phyloP scores from a whole-genome alignment of 2,329 filamentous ascomycete species.

The Tolypocladium album region DNA sequence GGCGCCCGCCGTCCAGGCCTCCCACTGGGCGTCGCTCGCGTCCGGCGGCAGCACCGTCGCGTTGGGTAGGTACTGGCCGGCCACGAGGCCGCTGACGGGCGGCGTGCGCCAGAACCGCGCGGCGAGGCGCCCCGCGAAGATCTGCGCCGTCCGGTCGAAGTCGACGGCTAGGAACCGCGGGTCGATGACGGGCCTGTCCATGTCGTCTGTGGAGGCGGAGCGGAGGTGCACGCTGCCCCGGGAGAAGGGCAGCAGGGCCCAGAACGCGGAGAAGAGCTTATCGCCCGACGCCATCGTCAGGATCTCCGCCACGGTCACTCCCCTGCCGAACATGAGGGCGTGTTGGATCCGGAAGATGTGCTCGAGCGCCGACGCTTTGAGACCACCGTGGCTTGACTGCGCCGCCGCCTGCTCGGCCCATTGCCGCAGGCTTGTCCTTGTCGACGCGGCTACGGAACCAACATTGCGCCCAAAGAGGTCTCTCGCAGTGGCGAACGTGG shows the following conservation, averaged over 20 bases:
- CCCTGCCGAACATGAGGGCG: conserved; percentile 33
- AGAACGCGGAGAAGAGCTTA: conserved; percentile 24
- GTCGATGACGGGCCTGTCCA: conserved; percentile 23
- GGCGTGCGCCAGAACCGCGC: conserved; percentile 18
- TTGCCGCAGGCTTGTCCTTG: conserved; percentile 11
- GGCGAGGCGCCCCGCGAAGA: conserved; percentile 16
- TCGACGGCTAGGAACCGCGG: conserved; percentile 23
- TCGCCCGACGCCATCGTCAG: conserved; percentile 22
- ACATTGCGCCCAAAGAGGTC: conserved; percentile 21
- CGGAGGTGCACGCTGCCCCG: conserved; percentile 29
- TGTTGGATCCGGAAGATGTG: conserved; percentile 32
- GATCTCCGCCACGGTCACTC: conserved; percentile 35
- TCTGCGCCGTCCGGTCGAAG: conserved; percentile 21
- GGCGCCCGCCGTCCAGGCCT: conserved; percentile 2
- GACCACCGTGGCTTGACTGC: conserved; percentile 12
- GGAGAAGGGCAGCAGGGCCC: conserved; percentile 26
- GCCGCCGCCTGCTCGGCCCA: conserved; percentile 20
- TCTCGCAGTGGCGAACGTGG: conserved; percentile 20
- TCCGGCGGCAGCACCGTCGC: not conserved
- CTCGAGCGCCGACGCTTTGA: conserved; percentile 22
- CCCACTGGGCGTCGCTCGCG: conserved; percentile 7
- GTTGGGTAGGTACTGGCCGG: not conserved
- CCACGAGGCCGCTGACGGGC: conserved; percentile 7
- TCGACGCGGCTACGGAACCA: conserved; percentile 12
- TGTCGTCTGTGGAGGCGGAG: conserved; percentile 21